phyloP scores from a whole-genome alignment of 1,284 basidiomycete species.

The Puccinia triticina region DNA sequence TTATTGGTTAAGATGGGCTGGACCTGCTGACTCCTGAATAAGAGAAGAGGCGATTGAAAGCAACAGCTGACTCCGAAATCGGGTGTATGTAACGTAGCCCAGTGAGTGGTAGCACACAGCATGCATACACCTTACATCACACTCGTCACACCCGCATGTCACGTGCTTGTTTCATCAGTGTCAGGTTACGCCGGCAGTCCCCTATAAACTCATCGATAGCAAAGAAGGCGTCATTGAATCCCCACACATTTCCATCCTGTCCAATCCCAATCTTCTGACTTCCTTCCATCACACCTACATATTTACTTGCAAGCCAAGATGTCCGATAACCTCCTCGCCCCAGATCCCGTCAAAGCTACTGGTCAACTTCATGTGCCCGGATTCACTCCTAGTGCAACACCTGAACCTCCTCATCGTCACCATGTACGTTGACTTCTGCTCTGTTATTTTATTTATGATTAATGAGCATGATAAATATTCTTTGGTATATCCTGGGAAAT shows the following conservation, averaged over 20 bases:
- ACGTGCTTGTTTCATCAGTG: neutral
- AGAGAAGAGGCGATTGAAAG: no score
- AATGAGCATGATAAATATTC: neutral
- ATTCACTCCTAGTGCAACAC: constrained; percentile 51
- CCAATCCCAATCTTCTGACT: no score
- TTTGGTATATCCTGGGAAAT: neutral
- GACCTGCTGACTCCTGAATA: no score
- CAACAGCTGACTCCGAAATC: neutral
- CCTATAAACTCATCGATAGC: neutral
- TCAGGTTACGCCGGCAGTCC: neutral
- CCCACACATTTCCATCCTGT: no score
- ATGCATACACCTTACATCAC: no score
- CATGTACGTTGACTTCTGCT: constrained; percentile 36
- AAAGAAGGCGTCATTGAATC: neutral
- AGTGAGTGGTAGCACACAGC: no score
- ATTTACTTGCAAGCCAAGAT: constrained; percentile 1
- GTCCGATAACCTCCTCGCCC: constrained; percentile 41
- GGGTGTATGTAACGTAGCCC: no score
- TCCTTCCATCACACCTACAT: neutral
- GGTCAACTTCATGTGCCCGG: constrained; percentile 49
- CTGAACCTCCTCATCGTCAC: constrained; percentile 50
- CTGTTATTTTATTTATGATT: neutral
- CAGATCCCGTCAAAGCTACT: constrained; percentile 15
- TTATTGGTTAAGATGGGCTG: no score
- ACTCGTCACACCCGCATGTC: neutral